A percentile compares a stretch with the other conserved stretches of the same genome.
Evolutionary conservation across 1,139 yeast species (phyloP).

Genomic region (Diutina mesorugosa): DNA sequence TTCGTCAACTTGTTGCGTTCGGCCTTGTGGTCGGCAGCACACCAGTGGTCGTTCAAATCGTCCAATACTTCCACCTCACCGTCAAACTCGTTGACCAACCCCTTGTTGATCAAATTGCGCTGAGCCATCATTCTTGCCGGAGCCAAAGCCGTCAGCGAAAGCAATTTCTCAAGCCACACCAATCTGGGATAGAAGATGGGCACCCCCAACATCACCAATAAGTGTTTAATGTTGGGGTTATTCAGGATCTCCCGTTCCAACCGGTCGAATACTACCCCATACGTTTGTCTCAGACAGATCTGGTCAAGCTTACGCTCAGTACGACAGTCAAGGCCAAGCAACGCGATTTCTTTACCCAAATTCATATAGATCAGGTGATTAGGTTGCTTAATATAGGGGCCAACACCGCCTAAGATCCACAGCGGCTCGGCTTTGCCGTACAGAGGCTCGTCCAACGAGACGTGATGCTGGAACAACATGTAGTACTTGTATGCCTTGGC

Average conservation of each 20-base stretch:
- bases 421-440: constrained; percentile 30
- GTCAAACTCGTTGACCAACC: constrained; percentile 79
- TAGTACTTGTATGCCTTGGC: constrained; percentile 72
- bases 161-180: constrained; percentile 74
- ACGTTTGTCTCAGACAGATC: constrained; percentile 44
- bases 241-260: constrained; percentile 37
- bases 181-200: constrained; percentile 90
- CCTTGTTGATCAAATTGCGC: constrained; percentile 51
- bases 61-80: constrained; percentile 85
- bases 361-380: constrained; percentile 61
- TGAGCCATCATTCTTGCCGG: constrained; percentile 63
- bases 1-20: constrained; percentile 59
- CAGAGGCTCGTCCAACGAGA: constrained; percentile 30
- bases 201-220: constrained; percentile 77
- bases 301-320: constrained; percentile 66
- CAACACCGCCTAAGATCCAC: constrained; percentile 41
- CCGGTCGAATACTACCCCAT: constrained; percentile 48
- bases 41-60: constrained; percentile 95
- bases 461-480: constrained; percentile 84
- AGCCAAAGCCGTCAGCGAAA: constrained; percentile 45
- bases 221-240: constrained; percentile 51
- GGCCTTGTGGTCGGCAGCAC: constrained; percentile 68
- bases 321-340: constrained; percentile 82
- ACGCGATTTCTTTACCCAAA: constrained; percentile 59
- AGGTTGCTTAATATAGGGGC: constrained; percentile 54